These are phyloP conservation scores for Chaetomium fimeti DNA, from an alignment of 495 filamentous ascomycete species.

Conservation along the genomic window DNA sequence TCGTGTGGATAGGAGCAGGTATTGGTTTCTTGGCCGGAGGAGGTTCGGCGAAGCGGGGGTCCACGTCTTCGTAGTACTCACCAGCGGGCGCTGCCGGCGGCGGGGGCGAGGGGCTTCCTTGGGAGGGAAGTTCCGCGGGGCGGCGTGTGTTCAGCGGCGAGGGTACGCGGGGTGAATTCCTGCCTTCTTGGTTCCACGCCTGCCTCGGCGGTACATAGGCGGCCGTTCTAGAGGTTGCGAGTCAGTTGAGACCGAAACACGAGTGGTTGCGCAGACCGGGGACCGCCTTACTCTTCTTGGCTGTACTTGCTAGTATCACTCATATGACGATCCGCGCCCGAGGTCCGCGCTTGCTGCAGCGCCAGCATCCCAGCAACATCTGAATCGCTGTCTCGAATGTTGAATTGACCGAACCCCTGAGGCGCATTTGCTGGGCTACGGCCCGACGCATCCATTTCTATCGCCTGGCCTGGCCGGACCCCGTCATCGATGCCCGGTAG, in stretches of 20 bases:
- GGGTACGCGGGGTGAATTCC: conserved; percentile 42
- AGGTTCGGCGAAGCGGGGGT: conserved; percentile 71
- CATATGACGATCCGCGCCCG: conserved; percentile 42
- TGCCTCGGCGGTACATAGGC: conserved; percentile 65
- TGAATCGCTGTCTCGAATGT: conserved; percentile 62
- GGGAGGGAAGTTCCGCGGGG: conserved; percentile 44
- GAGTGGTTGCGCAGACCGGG: neutral
- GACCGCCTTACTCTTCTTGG: conserved; percentile 64
- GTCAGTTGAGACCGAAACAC: conserved; percentile 1
- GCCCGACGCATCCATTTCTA: conserved; percentile 75
- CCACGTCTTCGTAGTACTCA: conserved; percentile 90
- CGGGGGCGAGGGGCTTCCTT: conserved; percentile 34
- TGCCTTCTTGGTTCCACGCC: conserved; percentile 54
- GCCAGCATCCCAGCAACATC: conserved; percentile 68
- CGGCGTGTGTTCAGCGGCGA: conserved; percentile 41
- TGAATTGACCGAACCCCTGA: conserved; percentile 47
- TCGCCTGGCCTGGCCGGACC: conserved; percentile 63
- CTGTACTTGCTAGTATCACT: conserved; percentile 69
- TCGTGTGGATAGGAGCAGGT: conserved; percentile 35
- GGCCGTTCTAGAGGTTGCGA: conserved; percentile 38
- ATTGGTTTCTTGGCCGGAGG: conserved; percentile 33
- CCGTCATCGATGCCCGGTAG: conserved; percentile 54
- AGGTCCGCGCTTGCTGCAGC: conserved; percentile 58
- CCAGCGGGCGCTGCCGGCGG: conserved; percentile 39
- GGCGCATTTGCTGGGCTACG: conserved; percentile 51